phyloP scores from a whole-genome alignment of 2,329 filamentous ascomycete genomes.

The Aspergillus sp. region DNA sequence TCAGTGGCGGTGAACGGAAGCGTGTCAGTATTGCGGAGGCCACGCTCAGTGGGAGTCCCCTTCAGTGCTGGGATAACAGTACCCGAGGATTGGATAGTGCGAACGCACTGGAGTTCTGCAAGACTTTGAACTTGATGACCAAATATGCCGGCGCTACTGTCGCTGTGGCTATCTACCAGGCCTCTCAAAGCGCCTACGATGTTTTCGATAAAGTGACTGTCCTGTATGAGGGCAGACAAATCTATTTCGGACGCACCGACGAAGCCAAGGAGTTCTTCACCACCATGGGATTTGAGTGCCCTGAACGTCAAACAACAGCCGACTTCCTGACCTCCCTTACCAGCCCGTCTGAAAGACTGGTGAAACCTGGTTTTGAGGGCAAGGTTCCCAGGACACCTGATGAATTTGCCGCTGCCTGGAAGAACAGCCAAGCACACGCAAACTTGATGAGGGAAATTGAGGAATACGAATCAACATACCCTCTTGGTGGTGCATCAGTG shows the following conservation, averaged over 20 bases:
- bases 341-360: conserved; percentile 57
- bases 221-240: conserved; percentile 70
- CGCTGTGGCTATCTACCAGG: conserved; percentile 55
- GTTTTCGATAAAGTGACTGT: conserved; percentile 70
- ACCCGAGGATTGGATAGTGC: conserved; percentile 50
- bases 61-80: conserved; percentile 47
- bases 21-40: conserved; percentile 58
- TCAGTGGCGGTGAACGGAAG: conserved; percentile 58
- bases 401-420: conserved; percentile 60
- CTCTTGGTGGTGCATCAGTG: conserved; percentile 38
- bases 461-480: conserved; percentile 38
- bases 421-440: conserved; percentile 47
- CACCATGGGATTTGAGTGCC: conserved; percentile 65
- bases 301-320: conserved; percentile 62
- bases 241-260: conserved; percentile 65
- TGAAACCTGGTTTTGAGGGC: conserved; percentile 57
- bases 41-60: conserved; percentile 42
- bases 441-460: conserved; percentile 40
- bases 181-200: conserved; percentile 46
- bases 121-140: conserved; percentile 46
- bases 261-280: conserved; percentile 64
- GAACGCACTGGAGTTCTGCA: conserved; percentile 54
- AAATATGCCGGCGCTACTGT: conserved; percentile 47
- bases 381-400: conserved; percentile 64
- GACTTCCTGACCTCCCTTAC: conserved; percentile 70